Base-by-base conservation (phyloP, 805 yeast species). In the Metschnikowia borealis region DNA sequence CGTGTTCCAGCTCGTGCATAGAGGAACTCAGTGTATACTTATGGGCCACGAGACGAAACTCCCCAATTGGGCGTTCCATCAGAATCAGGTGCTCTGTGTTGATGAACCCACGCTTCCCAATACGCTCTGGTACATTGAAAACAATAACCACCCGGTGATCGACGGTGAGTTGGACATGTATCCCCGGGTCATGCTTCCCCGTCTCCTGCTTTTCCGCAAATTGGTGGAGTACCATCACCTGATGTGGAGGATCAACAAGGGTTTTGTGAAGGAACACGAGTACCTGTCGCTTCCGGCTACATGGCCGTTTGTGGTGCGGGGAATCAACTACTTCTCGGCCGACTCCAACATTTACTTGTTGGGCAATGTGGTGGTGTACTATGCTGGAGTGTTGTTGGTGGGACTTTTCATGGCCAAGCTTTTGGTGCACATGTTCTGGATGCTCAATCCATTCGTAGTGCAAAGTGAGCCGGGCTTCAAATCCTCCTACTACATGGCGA, bases 1-100 rank as follows among this genome's bases (percentile, higher is more conserved):
- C n/a, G 75, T 83, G 26, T 84, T 94, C 70, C 84, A 81, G 63
- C 69, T 92, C 17, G 70, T 76, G 48, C 95, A 88, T 66, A 68
- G 74, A 15, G 83, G 84, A 37, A 80, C 87, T 31, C 74, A 78
- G 31, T 94, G 99, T 67, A 73, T 75, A 17, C 66, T 94, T 49
- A 67, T 89, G 58, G 82, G 90, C n/a, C 96, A 91, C 63, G 79
- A 78, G 41, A 77, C 77, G 18, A 80, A 75, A 62, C 73, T 94
- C 38, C 97, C 97, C n/a, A 77, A 75, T 6, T 87, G 96, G 95
- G 97, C 87, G 1, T 79, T 78, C 58, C 77, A 76, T 52, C 97
- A 90, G 65, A 88, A 86, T 68, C 99, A 94, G 72, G 95, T 92
- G 10, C 70, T 89, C 38, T 94, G 99, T 66, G 78, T 89, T 47